Percentiles rank a stretch among this genome's conserved stretches.
Evolutionary conservation across 331 rosid genomes (phyloP).

Genomic region (Malus hybrid): DNA sequence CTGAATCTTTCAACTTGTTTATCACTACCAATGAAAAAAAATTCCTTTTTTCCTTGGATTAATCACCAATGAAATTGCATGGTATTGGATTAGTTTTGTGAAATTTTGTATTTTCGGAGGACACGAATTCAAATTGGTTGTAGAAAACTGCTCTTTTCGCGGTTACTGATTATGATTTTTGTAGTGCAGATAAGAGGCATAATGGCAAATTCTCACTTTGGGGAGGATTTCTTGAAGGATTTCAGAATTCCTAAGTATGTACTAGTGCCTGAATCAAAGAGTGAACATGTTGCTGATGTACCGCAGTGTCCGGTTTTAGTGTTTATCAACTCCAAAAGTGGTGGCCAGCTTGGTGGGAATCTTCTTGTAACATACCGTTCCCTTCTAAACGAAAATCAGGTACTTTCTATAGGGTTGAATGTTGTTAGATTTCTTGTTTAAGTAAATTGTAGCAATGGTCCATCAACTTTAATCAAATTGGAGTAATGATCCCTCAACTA

Average conservation of each 20-base stretch:
- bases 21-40: not conserved
- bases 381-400: slow-evolving; percentile 69
- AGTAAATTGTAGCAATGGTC: too few species aligned
- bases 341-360: slow-evolving; percentile 89
- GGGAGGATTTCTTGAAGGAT: slow-evolving; percentile 30
- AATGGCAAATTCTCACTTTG: slow-evolving; percentile 31
- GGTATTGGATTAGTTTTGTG: not conserved
- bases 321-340: slow-evolving; percentile 85
- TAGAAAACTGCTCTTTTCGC: not conserved
- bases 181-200: slow-evolving; percentile 25
- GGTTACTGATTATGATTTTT: not conserved
- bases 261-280: slow-evolving; percentile 34
- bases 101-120: not conserved
- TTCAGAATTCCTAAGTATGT: slow-evolving; percentile 64
- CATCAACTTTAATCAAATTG: too few species aligned
- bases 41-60: not conserved
- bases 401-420: not conserved
- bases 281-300: slow-evolving; percentile 18
- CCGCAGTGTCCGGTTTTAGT: slow-evolving; percentile 74
- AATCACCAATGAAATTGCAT: not conserved
- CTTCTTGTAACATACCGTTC: slow-evolving; percentile 62
- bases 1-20: not conserved
- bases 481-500: too few species aligned
- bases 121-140: not conserved
- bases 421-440: not conserved